These are phyloP conservation scores for Thielaviopsis ethacetica DNA, from an alignment of 2,329 filamentous ascomycete genomes.

Conservation along the genomic window DNA sequence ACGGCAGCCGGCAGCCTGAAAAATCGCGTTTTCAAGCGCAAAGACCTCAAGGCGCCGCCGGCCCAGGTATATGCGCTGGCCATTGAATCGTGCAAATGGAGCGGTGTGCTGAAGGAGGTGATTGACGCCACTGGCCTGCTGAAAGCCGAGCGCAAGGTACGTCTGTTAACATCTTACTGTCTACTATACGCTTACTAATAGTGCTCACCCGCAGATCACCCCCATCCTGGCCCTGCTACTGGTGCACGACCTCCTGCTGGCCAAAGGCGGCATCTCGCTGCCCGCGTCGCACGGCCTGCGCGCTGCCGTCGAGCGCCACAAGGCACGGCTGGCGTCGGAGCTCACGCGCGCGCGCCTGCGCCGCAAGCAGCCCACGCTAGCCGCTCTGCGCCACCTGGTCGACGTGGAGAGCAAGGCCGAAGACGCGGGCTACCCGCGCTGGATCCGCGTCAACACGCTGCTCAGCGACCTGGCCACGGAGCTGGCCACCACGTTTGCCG, in stretches of 20 bases:
- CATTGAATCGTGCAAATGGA: constrained; percentile 83
- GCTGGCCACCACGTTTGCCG: constrained; percentile 56
- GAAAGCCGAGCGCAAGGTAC: constrained; percentile 68
- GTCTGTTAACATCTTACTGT: no score
- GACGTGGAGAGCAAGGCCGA: constrained; percentile 32
- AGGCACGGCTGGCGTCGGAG: constrained; percentile 63
- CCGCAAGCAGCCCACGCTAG: constrained; percentile 50
- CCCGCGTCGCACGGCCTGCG: constrained; percentile 65
- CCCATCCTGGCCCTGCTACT: constrained; percentile 68
- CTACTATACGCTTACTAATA: no score
- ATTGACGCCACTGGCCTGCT: constrained; percentile 66
- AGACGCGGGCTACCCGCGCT: constrained; percentile 57
- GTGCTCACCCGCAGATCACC: constrained; percentile 58
- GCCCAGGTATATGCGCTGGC: constrained; percentile 78
- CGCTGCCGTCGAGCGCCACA: constrained; percentile 62
- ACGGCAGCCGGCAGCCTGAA: constrained; percentile 73
- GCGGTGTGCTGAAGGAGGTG: constrained; percentile 69
- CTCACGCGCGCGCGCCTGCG: constrained; percentile 65
- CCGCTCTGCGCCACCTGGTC: constrained; percentile 45
- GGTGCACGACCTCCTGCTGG: constrained; percentile 69
- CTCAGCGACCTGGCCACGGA: constrained; percentile 55
- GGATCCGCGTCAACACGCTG: constrained; percentile 76
- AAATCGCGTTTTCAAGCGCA: constrained; percentile 63
- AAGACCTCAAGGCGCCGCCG: constrained; percentile 57
- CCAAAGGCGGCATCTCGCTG: constrained; percentile 68